Conservation (phyloP, 2,329 filamentous ascomycete species). For the Neospermospora avenae region DNA sequence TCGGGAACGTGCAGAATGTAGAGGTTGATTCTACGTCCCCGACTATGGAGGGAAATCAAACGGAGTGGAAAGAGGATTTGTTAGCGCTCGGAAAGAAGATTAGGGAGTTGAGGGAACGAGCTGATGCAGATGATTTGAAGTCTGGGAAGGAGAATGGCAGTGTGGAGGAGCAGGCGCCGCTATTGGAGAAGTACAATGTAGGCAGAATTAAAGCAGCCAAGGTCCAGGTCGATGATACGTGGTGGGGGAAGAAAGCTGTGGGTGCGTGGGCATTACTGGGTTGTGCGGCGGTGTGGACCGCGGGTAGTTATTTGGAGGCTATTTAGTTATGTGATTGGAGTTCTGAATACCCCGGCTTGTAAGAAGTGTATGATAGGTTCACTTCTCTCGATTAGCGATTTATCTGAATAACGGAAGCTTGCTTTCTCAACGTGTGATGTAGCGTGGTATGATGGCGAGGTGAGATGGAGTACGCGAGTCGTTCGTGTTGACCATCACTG, state of each 20-base stretch:
- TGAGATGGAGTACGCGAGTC: no score
- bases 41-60: constrained; percentile 39
- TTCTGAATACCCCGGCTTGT: background rate
- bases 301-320: constrained; percentile 49
- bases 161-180: constrained; percentile 20
- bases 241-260: constrained; percentile 63
- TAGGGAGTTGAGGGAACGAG: constrained; percentile 44
- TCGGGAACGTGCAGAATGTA: constrained; percentile 96
- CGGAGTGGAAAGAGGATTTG: constrained; percentile 68
- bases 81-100: constrained; percentile 70
- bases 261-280: constrained; percentile 61
- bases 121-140: constrained; percentile 32
- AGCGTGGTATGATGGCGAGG: background rate
- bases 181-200: constrained; percentile 11
- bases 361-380: background rate
- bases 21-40: constrained; percentile 74
- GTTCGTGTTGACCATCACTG: no score
- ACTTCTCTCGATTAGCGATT: background rate
- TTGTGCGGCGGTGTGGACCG: constrained; percentile 56
- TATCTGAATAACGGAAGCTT: no score
- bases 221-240: constrained; percentile 61
- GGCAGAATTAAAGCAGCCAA: constrained; percentile 50
- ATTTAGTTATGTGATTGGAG: constrained; percentile 10
- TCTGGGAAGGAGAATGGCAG: constrained; percentile 28
- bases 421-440: background rate